Base-by-base conservation (phyloP, 2,329 filamentous ascomycete species). In the Rhytidhysteron rufulum region DNA sequence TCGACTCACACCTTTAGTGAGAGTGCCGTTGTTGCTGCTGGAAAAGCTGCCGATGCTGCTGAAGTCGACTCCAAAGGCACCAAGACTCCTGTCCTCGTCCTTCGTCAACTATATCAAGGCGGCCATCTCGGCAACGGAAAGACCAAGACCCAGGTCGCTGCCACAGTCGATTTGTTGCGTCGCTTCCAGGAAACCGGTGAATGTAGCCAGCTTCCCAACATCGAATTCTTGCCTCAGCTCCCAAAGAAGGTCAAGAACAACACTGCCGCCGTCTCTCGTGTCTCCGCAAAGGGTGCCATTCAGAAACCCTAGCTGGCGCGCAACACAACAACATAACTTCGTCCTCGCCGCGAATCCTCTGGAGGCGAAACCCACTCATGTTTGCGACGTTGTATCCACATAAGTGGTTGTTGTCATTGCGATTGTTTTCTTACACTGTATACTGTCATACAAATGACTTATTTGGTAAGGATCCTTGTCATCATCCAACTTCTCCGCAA, bases 61-160 rank as follows among this genome's bases (percentile, higher is more conserved):
- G 25, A 38, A 0, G 18, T 35, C 3, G 47, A 50, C 4, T 31
- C 30, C 27, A 62, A 63, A 39, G 40, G 52, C 11, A 60, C 59
- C 35, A 54, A 63, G 18, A 58, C 62, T 3, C 61, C 63, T 0
- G 55, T 66, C 18, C 44, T 57, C 4, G 53, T 65, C 11, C 54
- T 66, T 1, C 55, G 51, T 13, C 53, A 62, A 38, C 46, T 66
- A 2, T 45, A 54, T 20, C 40, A 45, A 33, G n/a, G n/a, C n/a
- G n/a, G n/a, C n/a, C 48, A 45, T 21, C 39, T 62, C 1, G 60
- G 56, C 15, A 31, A 40, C 4, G 37, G 44, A 31, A 59, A 57
- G 54, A 40, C 44, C 4, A 40, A 49, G 22, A 30, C 40, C 0
- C 47, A 57, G 5, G 60, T 51, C 11, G 49, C 52, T 22, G 39